Conservation (phyloP, 257 asterid genomes). For the Solanum ossicruentum region DNA sequence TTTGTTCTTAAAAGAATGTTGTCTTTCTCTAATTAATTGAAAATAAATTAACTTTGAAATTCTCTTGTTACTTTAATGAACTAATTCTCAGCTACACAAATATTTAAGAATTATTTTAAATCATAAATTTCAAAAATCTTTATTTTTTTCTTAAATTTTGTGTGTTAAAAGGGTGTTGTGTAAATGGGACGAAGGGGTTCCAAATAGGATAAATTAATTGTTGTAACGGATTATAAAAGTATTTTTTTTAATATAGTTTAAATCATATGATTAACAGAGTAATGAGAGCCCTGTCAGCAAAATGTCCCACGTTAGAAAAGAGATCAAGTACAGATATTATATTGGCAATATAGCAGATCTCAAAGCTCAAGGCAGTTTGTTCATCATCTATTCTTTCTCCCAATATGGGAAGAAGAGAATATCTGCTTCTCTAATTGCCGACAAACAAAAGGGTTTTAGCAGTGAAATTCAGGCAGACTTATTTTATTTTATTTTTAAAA, state of each 20-base stretch:
- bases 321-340: not conserved
- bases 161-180: too few species aligned
- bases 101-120: too few species aligned
- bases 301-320: constrained; percentile 14
- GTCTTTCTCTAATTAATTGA: too few species aligned
- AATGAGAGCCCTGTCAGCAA: constrained; percentile 32
- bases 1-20: too few species aligned
- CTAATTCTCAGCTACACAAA: too few species aligned
- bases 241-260: not conserved
- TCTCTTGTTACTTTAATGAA: too few species aligned
- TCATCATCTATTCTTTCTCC: not conserved
- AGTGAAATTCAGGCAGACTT: constrained; percentile 6
- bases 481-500: not conserved
- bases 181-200: too few species aligned
- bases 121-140: too few species aligned
- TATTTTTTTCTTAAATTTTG: too few species aligned
- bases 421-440: not conserved
- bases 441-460: not conserved
- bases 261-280: constrained; percentile 5
- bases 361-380: not conserved
- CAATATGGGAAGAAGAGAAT: not conserved
- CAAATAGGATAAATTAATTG: not conserved
- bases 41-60: too few species aligned
- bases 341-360: not conserved
- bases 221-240: not conserved